phyloP scores from a whole-genome alignment of 2,329 filamentous ascomycete species.

The Colletotrichum tamarilloi region DNA sequence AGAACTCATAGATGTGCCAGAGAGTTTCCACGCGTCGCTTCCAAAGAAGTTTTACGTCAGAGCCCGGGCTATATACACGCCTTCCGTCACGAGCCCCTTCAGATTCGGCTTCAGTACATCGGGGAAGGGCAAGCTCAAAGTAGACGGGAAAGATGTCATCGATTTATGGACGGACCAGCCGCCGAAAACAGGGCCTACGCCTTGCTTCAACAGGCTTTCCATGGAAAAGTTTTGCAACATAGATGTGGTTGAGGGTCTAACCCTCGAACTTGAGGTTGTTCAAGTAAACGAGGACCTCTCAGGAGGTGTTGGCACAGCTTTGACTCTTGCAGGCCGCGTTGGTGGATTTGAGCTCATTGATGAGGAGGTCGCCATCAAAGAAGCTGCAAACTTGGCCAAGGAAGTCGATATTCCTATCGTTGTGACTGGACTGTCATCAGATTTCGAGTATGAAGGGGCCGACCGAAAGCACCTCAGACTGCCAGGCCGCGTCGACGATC shows the following conservation, averaged over 20 bases:
- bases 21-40: conserved; percentile 29
- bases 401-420: conserved; percentile 80
- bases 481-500: conserved; percentile 75
- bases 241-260: background rate
- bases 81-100: conserved; percentile 18
- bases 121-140: conserved; percentile 41
- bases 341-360: conserved; percentile 70
- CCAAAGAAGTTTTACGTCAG: conserved; percentile 34
- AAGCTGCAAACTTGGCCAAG: conserved; percentile 75
- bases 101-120: conserved; percentile 33
- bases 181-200: conserved; percentile 30
- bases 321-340: conserved; percentile 53
- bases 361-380: conserved; percentile 67
- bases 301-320: conserved; percentile 39
- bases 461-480: conserved; percentile 84
- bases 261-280: conserved; percentile 23
- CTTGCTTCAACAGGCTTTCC: conserved; percentile 34
- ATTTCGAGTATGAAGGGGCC: conserved; percentile 84
- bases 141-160: conserved; percentile 41
- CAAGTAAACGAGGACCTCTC: conserved; percentile 37
- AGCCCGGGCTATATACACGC: conserved; percentile 24
- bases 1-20: conserved; percentile 32
- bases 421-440: conserved; percentile 80
- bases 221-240: conserved; percentile 34
- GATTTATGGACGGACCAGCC: conserved; percentile 39